Evolutionary conservation across 345 rosid species (phyloP), one percentile per base, ranked within the genome.

Genomic region (Capsella bursapastoris): DNA sequence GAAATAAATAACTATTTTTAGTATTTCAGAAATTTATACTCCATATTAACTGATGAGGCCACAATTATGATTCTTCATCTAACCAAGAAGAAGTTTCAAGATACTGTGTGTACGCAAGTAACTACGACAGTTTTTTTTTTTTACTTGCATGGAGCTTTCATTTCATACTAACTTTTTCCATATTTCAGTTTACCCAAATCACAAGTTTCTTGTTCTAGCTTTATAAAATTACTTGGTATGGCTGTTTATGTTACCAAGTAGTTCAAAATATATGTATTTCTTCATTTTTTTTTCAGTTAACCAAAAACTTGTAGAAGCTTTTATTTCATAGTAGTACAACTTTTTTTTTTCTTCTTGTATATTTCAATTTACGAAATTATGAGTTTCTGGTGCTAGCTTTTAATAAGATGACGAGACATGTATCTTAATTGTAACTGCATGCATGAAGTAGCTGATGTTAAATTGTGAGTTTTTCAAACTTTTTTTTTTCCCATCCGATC

Each of bases 21-120:
- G 27, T 52, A 63, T 72, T 41, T 72, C 1, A 41, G 27, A 72
- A 60, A 63, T 22, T 22, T 22, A 52, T 41, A 43, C 25, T 22
- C 25, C 25, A 52, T 63, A 11, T 31, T 41, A 63, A 40, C 45
- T 29, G 35, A 62, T 29, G 35, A 62, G 51, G 16, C 8, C 28
- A 51, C 76, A 52, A 52, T 63, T 63, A 56, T 45, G 70, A 64
- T 64, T 7, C 49, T 64, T 52, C 16, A 64, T 44, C 50, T 64
- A 64, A 56, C 65, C 73, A 68, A 43, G 44, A 43, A 41, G 16
- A 22, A 22, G 25, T 22, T 40, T 40, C 52, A 52, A 60, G 7
- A 48, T 47, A 34, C 10, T 38, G 41, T 47, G n/a, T 32, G 34
- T 45, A 41, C 13, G 12, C 13, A 15, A 35, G 37, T 47, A n/a